Base-by-base conservation (phyloP, 306 rosid genomes). In the Castanea crenata region DNA sequence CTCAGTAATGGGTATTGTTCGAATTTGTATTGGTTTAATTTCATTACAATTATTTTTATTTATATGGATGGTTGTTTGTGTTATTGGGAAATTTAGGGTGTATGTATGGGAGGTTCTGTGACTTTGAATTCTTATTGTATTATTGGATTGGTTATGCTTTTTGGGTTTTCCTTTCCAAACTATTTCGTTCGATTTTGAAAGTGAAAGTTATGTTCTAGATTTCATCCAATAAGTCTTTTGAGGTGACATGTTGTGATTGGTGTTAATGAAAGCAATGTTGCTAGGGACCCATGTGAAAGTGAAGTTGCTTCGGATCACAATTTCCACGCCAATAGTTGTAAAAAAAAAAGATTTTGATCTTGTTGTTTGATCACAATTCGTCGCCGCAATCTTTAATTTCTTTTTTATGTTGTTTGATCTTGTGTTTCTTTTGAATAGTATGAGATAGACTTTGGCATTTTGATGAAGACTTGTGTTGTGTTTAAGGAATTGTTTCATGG, bases 391-490 rank as follows among this genome's bases (percentile, higher is more conserved):
- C 11, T 57, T 7, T 21, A 9, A 9, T 59, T n/a, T 67, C 3
- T 67, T 63, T 41, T 63, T 34, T 67, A 44, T 67, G 71, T 19
- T 16, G 25, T 35, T 2, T 19, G 51, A 32, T 67, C 7, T 35
- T 67, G 25, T 67, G 71, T 35, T 79, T 76, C 65, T 46, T 71
- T 68, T 76, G 15, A 16, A 59, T 70, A 35, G 13, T 11, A 68
- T 5, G 15, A 9, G 1, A 41, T 12, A 9, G 20, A 35, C 55
- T 69, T 19, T 38, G 16, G 51, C 20, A 55, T 34, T 13, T 44
- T 29, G 13, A 5, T 10, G 23, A 56, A 78, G 21, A 16, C 55
- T 9, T 58, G 52, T 69, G 16, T 9, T 58, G 52, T 59, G 16
- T 25, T 19, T 7, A 10, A 0, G 41, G 34, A 34, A 59, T 71